Evolutionary conservation across 2,329 filamentous ascomycete species (phyloP).

Genomic region (Chalara sp.): DNA sequence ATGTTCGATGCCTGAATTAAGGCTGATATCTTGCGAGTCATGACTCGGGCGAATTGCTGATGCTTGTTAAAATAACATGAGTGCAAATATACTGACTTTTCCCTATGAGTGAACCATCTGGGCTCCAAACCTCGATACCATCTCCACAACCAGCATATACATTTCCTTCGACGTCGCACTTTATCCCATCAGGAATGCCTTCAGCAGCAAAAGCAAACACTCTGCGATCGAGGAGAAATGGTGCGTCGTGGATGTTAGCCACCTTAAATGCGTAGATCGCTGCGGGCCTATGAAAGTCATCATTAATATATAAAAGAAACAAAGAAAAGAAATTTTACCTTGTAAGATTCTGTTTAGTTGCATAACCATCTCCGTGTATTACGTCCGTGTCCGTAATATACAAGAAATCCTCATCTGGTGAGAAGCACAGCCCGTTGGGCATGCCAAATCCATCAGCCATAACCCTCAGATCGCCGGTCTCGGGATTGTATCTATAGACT

Average conservation of each 20-base stretch:
- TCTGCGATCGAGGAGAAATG: constrained; percentile 41
- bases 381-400: constrained; percentile 38
- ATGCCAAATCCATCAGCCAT: constrained; percentile 40
- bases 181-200: constrained; percentile 40
- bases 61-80: no score
- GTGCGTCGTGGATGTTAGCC: constrained; percentile 26
- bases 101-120: constrained; percentile 37
- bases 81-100: constrained; percentile 16
- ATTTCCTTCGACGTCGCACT: constrained; percentile 47
- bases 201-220: constrained; percentile 43
- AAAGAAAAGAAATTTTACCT: constrained; percentile 19
- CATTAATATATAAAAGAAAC: neutral
- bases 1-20: no score
- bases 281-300: constrained; percentile 12
- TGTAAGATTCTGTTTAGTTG: constrained; percentile 14
- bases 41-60: no score
- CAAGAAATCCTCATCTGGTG: constrained; percentile 30
- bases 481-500: constrained; percentile 39
- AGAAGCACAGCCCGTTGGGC: constrained; percentile 31
- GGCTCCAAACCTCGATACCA: constrained; percentile 43
- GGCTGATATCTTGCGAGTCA: no score
- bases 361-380: constrained; percentile 22
- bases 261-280: constrained; percentile 44
- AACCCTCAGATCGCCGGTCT: constrained; percentile 35
- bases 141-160: constrained; percentile 44